phyloP scores from a whole-genome alignment of 768 basidiomycete species.

The Leccinum aurantiacum region DNA sequence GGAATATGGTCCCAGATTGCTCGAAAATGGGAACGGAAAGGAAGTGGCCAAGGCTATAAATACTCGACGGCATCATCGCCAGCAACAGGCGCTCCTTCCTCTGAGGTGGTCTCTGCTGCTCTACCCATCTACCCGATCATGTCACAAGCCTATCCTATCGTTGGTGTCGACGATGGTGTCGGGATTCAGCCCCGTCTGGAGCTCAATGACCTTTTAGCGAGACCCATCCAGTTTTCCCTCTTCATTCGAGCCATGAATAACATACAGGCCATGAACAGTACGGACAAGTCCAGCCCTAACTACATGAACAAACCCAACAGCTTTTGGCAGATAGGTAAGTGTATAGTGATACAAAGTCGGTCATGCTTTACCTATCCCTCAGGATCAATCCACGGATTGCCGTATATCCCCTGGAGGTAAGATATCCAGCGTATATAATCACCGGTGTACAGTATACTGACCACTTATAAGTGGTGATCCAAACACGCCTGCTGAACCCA shows the following conservation, averaged over 20 bases:
- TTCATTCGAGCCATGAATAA: conserved; percentile 19
- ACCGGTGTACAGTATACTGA: not conserved
- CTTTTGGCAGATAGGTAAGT: conserved; percentile 22
- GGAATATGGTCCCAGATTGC: not conserved
- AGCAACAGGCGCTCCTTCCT: not conserved
- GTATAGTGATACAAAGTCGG: not conserved
- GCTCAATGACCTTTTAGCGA: conserved; percentile 15
- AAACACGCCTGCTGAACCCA: conserved; percentile 3
- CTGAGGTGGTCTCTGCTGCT: not conserved
- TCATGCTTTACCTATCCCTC: not conserved
- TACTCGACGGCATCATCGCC: no score
- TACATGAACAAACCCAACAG: conserved; percentile 20
- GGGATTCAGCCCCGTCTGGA: conserved; percentile 20
- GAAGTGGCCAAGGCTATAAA: no score
- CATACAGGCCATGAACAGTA: conserved; percentile 5
- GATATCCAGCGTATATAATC: not conserved
- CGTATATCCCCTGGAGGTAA: conserved; percentile 15
- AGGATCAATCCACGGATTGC: conserved; percentile 21
- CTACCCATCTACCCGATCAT: conserved; percentile 2
- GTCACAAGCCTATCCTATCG: conserved; percentile 14
- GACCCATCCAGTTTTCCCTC: conserved; percentile 18
- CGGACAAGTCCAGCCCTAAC: not conserved
- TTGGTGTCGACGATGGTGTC: conserved; percentile 1
- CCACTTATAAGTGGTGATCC: conserved; percentile 17
- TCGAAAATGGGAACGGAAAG: not conserved